Base-by-base conservation (phyloP, 495 filamentous ascomycete genomes). In the Hypomontagnella monticulosa region DNA sequence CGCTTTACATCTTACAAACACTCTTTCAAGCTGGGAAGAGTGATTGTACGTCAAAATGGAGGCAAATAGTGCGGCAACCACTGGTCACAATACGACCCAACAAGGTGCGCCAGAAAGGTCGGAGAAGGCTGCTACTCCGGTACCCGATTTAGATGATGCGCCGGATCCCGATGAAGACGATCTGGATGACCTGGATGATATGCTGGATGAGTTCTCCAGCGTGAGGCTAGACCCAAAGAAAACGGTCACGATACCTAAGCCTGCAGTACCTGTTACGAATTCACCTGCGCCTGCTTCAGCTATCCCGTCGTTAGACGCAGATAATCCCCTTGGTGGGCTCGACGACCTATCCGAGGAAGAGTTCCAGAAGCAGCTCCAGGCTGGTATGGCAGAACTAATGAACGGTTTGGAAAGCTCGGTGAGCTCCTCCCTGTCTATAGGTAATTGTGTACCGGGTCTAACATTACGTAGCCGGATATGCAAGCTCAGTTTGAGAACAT, bases 111-210 rank as follows among this genome's bases (percentile, higher is more conserved):
- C 58, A 16, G 46, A 53, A 8, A 63, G 56, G 38, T 18, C 20
- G 40, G 68, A 72, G 8, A 72, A 72, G 4, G 66, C 67, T n/a
- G 57, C 66, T 36, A 50, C 27, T 15, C 43, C 68, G 6, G 66
- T 55, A 15, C 46, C 49, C 36, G 66, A 75, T 19, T 53, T 71
- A 4, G 83, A 82, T n/a, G 79, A 85, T 61, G 85, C 83, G 0
- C 83, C 89, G 14, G 91, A 93, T 71, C 89, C 90, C 23, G 91
- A 92, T 63, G 90, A 92, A 73, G 91, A 93, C 74, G 93, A 97
- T 71, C 83, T 96, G 15, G 93, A 97, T 72, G 94, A 97, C 73
- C 79, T 98, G 41, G 94, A 98, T 76, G 94, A 97, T 47, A 87
- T 97, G 74, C 89, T 99, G 30, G 93, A 98, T 64, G 89, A 97